These are phyloP conservation scores for Fomes fomentarius DNA, from an alignment of 1,284 basidiomycete genomes.

Conservation along the genomic window DNA sequence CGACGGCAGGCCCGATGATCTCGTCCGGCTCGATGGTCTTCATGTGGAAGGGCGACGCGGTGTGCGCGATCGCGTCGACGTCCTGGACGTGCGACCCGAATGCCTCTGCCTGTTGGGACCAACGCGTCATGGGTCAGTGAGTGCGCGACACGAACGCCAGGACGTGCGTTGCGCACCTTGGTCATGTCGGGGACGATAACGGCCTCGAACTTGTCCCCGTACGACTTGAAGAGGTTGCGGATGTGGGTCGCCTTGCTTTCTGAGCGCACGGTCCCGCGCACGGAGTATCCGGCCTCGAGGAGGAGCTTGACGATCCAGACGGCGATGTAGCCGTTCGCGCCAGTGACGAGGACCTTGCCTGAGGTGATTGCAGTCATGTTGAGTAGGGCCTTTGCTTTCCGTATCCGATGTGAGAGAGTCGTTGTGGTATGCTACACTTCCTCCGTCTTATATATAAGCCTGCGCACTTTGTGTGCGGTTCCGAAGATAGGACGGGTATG, in stretches of 20 bases:
- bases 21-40: slow-evolving; percentile 40
- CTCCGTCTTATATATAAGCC: no score
- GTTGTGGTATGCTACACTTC: background rate
- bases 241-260: slow-evolving; percentile 54
- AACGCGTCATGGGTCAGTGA: background rate
- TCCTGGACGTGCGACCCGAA: slow-evolving; percentile 47
- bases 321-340: slow-evolving; percentile 41
- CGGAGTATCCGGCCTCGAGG: slow-evolving; percentile 39
- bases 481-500: background rate
- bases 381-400: background rate
- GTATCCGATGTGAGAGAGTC: no score
- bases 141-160: background rate
- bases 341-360: slow-evolving; percentile 41
- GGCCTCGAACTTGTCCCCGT: slow-evolving; percentile 50
- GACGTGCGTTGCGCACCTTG: slow-evolving; percentile 36
- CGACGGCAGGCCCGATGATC: slow-evolving; percentile 35
- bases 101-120: slow-evolving; percentile 36
- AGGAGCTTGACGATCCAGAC: slow-evolving; percentile 34
- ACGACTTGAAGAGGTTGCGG: slow-evolving; percentile 46
- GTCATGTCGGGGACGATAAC: slow-evolving; percentile 61
- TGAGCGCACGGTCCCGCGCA: slow-evolving; percentile 55
- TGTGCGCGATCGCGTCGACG: slow-evolving; percentile 48
- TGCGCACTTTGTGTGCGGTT: no score
- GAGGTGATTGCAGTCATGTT: slow-evolving; percentile 33
- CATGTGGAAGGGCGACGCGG: slow-evolving; percentile 46